Base-by-base conservation (phyloP, 1,284 basidiomycete genomes). In the Ceratobasidium sp. region DNA sequence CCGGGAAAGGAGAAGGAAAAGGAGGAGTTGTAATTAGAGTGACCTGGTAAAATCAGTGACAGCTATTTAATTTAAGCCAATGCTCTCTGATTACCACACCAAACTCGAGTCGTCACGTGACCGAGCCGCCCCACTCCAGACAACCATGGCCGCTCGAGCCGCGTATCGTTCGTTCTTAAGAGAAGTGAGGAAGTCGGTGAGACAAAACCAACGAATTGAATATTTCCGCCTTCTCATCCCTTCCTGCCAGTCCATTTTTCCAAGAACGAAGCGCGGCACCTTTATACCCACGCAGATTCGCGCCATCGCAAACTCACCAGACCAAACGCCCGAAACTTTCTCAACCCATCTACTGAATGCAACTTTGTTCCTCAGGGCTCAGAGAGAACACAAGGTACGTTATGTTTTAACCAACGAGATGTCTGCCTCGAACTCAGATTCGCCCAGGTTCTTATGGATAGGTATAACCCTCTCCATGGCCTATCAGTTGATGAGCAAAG, bases 1-100 rank as follows among this genome's bases (percentile, higher is more conserved):
- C 71, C 64, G 33, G 76, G 69, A 59, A 81, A 81, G 79, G n/a
- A n/a, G n/a, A n/a, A 41, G 36, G 36, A 4, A 41, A 41, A 41
- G 36, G 80, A 81, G 50, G 81, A 82, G 77, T 75, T 81, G 73
- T 75, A 76, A 62, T 50, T 80, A 60, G 76, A 74, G 15, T 65
- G 6, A 24, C 27, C 6, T 29, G 27, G 45, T n/a, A 4, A 11
- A 41, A 41, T 41, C 36, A 5, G 36, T 41, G 36, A 41, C 36
- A 41, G n/a, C 36, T 5, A 41, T 41, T n/a, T n/a, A n/a, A 41
- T 41, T 41, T 41, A 41, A 41, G 11, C 36, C 4, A 41, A 11
- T 11, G 36, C 36, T 41, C 36, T 41, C 36, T n/a, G n/a, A n/a
- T n/a, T n/a, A n/a, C n/a, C n/a, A n/a, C n/a, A n/a, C n/a, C n/a